These are phyloP conservation scores for Plasmodium gonderi DNA, from an alignment of 169 alveolate species.

Conservation along the genomic window DNA sequence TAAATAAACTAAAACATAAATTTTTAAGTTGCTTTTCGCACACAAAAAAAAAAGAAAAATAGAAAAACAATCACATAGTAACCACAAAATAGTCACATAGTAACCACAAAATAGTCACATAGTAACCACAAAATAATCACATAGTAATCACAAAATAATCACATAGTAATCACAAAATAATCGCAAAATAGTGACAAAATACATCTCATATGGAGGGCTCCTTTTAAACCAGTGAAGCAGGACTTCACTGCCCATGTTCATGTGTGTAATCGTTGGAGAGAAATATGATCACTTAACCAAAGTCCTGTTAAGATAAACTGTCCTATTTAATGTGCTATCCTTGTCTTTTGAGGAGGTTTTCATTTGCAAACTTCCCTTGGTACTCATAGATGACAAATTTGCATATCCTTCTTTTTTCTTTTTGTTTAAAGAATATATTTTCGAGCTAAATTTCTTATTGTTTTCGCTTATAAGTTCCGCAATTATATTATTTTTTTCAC, in stretches of 20 bases:
- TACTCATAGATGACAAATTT: slow-evolving; percentile 54
- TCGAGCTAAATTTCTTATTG: slow-evolving; percentile 10
- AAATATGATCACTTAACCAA: slow-evolving; percentile 13
- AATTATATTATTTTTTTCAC: slow-evolving; percentile 35
- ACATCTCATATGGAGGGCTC: not conserved
- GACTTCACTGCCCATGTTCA: not conserved
- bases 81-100: too few relatives aligned
- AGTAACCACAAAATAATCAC: too few relatives aligned
- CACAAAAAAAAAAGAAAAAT: too few relatives aligned
- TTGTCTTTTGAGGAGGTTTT: not conserved
- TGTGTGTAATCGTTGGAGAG: not conserved
- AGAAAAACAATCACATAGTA: too few relatives aligned
- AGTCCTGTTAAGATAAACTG: not conserved
- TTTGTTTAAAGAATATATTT: slow-evolving; percentile 4
- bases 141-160: too few relatives aligned
- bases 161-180: too few relatives aligned
- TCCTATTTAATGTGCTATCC: not conserved
- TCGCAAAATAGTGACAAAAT: too few relatives aligned
- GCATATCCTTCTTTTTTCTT: slow-evolving; percentile 16
- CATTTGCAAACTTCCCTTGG: slow-evolving; percentile 52
- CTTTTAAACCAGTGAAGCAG: not conserved
- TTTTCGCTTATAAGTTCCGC: slow-evolving; percentile 35
- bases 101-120: too few relatives aligned
- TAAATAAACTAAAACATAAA: too few relatives aligned
- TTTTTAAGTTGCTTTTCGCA: too few relatives aligned